Percentiles rank a stretch among this genome's conserved stretches.
phyloP scores from a whole-genome alignment of 2,329 filamentous ascomycete species.

The Sporothrix sp. region DNA sequence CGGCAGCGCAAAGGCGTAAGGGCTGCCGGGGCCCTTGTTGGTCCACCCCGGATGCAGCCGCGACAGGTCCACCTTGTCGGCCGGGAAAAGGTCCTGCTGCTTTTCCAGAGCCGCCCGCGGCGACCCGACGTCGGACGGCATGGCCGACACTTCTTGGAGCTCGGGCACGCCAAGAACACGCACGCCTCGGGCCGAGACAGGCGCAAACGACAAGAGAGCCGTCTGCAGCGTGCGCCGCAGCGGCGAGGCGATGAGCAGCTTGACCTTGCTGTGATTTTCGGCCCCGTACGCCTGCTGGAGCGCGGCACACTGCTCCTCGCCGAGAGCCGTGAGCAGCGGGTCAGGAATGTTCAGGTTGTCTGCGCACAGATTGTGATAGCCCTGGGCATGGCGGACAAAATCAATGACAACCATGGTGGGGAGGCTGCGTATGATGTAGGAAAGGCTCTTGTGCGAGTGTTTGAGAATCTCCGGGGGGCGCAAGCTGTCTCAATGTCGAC shows the following conservation, averaged over 20 bases:
- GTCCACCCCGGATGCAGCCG: slow-evolving; percentile 61
- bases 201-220: slow-evolving; percentile 57
- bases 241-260: slow-evolving; percentile 67
- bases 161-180: slow-evolving; percentile 60
- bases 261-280: slow-evolving; percentile 48
- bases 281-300: slow-evolving; percentile 53
- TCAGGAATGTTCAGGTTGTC: slow-evolving; percentile 68
- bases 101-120: slow-evolving; percentile 41
- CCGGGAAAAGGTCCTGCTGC: slow-evolving; percentile 40
- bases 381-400: slow-evolving; percentile 65
- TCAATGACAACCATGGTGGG: slow-evolving; percentile 34
- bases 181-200: slow-evolving; percentile 35
- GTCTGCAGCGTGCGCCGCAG: slow-evolving; percentile 75
- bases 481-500: too few species aligned
- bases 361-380: slow-evolving; percentile 66
- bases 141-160: slow-evolving; percentile 66
- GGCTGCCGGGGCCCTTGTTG: slow-evolving; percentile 44
- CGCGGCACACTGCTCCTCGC: slow-evolving; percentile 60
- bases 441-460: background rate
- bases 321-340: slow-evolving; percentile 66
- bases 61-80: slow-evolving; percentile 50
- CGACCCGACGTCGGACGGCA: slow-evolving; percentile 69
- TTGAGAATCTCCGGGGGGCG: background rate
- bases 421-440: background rate
- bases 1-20: slow-evolving; percentile 36